Percentiles rank a stretch among this genome's conserved stretches.
Evolutionary conservation across 2,329 filamentous ascomycete genomes (phyloP).

Genomic region (Fusarium nisikadoi): DNA sequence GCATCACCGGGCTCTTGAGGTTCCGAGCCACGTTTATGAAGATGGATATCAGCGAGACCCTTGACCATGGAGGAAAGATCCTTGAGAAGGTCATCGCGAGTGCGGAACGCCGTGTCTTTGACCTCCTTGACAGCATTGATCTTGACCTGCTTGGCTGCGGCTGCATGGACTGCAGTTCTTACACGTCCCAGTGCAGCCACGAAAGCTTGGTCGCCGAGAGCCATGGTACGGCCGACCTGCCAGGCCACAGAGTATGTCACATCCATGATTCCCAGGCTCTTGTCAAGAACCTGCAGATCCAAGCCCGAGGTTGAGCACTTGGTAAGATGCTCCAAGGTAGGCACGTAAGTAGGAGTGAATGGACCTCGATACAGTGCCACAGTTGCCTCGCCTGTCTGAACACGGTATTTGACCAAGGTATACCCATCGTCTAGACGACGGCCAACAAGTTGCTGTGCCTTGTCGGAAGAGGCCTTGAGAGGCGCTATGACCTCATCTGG

Average conservation of each 20-base stretch:
- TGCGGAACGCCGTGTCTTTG: neutral
- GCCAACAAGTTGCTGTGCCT: neutral
- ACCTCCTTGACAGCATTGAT: neutral
- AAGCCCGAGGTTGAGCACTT: conserved; percentile 47
- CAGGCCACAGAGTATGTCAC: conserved; percentile 57
- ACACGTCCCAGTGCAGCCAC: conserved; percentile 40
- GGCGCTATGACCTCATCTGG: conserved; percentile 1
- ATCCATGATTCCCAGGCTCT: conserved; percentile 54
- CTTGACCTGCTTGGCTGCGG: neutral
- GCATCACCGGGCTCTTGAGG: neutral
- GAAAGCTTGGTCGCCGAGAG: conserved; percentile 49
- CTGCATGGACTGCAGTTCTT: neutral
- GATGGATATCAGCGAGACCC: neutral
- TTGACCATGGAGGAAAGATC: neutral
- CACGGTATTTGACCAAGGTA: conserved; percentile 40
- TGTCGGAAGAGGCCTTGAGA: neutral
- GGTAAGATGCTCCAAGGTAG: neutral
- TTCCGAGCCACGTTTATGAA: neutral
- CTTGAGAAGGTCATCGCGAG: neutral
- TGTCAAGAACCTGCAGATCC: conserved; percentile 55
- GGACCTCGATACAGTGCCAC: neutral
- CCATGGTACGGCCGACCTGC: conserved; percentile 55
- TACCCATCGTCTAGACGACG: conserved; percentile 52
- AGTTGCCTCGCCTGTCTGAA: conserved; percentile 1
- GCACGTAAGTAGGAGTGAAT: neutral